Percentiles rank a stretch among this genome's conserved stretches.
phyloP scores from a whole-genome alignment of 805 yeast genomes.

The Isabelozyma gotoi region DNA sequence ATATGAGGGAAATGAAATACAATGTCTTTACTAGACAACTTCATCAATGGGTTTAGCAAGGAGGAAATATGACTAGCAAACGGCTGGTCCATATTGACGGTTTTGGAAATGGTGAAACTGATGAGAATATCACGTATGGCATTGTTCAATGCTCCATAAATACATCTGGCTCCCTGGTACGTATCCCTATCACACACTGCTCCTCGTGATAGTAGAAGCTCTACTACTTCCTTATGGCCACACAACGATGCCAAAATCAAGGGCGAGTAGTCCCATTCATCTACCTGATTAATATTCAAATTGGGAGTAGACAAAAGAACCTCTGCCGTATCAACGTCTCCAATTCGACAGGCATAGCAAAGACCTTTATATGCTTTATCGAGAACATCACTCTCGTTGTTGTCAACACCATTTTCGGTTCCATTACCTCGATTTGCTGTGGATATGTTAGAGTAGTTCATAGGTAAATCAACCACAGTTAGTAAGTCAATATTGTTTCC shows the following conservation, averaged over 20 bases:
- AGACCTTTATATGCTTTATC: slow-evolving; percentile 42
- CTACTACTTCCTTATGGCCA: slow-evolving; percentile 70
- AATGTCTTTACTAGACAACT: slow-evolving; percentile 31
- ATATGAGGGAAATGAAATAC: slow-evolving; percentile 21
- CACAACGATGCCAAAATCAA: slow-evolving; percentile 70
- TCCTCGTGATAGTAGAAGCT: slow-evolving; percentile 57
- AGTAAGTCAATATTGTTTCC: no score
- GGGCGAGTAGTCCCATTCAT: slow-evolving; percentile 76
- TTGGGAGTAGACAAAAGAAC: slow-evolving; percentile 46
- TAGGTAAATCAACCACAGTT: not conserved
- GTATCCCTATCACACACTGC: slow-evolving; percentile 80
- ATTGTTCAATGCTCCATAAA: slow-evolving; percentile 77
- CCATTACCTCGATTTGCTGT: no score
- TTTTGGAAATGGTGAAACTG: slow-evolving; percentile 64
- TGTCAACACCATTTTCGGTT: no score
- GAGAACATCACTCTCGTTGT: not conserved
- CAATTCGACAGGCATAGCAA: slow-evolving; percentile 66
- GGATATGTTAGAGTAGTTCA: not conserved
- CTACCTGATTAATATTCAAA: slow-evolving; percentile 49
- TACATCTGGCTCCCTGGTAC: slow-evolving; percentile 73
- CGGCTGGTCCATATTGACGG: slow-evolving; percentile 66
- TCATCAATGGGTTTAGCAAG: slow-evolving; percentile 27
- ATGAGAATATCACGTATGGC: slow-evolving; percentile 57
- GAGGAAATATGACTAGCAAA: slow-evolving; percentile 69
- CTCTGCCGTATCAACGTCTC: slow-evolving; percentile 67